Evolutionary conservation across 2,329 filamentous ascomycete genomes (phyloP).

Genomic region (Colletotrichum noveboracense): DNA sequence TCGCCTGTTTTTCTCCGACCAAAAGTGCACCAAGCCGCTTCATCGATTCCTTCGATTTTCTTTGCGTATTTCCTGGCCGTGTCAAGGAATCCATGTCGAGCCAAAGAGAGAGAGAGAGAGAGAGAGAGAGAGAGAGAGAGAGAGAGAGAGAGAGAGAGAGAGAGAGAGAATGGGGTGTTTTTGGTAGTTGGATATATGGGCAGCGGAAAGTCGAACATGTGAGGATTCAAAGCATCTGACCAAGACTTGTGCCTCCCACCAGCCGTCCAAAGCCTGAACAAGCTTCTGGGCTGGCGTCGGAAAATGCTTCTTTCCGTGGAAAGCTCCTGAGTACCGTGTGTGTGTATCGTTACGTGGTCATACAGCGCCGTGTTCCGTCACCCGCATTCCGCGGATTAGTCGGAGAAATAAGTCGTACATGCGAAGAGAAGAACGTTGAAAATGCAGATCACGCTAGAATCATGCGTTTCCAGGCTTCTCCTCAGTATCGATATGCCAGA

Average conservation of each 20-base stretch:
- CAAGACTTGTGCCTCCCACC: not conserved
- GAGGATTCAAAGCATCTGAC: not conserved
- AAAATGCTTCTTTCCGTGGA: conserved; percentile 9
- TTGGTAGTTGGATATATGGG: conserved; percentile 8
- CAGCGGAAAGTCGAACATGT: conserved; percentile 2
- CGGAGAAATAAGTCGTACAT: conserved; percentile 21
- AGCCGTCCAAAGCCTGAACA: conserved; percentile 2
- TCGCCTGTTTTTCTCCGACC: conserved; percentile 7
- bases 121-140: not conserved
- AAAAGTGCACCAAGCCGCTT: conserved; percentile 2
- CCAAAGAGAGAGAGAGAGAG: not conserved
- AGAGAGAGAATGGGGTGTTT: not conserved
- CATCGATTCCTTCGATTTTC: not conserved
- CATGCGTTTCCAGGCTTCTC: conserved; percentile 86
- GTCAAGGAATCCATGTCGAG: not conserved
- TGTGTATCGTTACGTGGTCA: conserved; percentile 21
- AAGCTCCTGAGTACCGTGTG: conserved; percentile 11
- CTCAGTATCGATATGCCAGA: conserved; percentile 97
- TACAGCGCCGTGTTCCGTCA: conserved; percentile 21
- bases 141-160: not conserved
- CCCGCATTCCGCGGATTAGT: conserved; percentile 21
- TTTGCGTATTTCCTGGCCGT: not conserved
- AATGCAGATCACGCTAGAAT: not conserved
- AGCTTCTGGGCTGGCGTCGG: conserved; percentile 7
- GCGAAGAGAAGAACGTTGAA: conserved; percentile 9